These are phyloP conservation scores for Evansstolkia leycettana DNA, from an alignment of 495 filamentous ascomycete species.

Conservation along the genomic window DNA sequence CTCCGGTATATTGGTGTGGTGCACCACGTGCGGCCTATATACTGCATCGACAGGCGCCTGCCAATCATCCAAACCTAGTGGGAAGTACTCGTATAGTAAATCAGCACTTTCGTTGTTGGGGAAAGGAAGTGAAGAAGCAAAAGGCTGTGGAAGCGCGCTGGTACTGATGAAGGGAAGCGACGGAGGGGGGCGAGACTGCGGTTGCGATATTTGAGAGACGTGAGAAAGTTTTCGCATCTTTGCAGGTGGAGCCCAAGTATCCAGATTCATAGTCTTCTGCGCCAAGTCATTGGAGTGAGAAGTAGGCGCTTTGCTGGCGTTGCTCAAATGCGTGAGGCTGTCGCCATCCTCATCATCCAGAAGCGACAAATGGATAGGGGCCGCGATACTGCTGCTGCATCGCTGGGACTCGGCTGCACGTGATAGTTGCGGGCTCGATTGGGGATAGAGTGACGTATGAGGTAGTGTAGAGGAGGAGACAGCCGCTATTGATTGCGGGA, in stretches of 20 bases:
- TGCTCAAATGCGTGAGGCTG: not conserved
- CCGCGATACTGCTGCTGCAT: conserved; percentile 16
- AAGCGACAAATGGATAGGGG: conserved; percentile 63
- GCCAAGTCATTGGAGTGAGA: conserved; percentile 17
- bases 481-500: conserved; percentile 16
- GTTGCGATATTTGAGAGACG: conserved; percentile 19
- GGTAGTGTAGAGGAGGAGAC: conserved; percentile 18
- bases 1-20: conserved; percentile 73
- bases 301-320: conserved; percentile 12
- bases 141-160: conserved; percentile 26
- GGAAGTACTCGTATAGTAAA: conserved; percentile 84
- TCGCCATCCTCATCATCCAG: conserved; percentile 52
- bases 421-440: conserved; percentile 40
- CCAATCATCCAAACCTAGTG: conserved; percentile 81
- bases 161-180: conserved; percentile 25
- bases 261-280: conserved; percentile 14
- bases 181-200: conserved; percentile 14
- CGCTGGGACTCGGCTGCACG: conserved; percentile 23
- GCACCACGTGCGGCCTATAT: conserved; percentile 85
- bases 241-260: conserved; percentile 18
- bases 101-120: conserved; percentile 66
- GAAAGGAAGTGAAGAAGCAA: conserved; percentile 31
- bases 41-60: conserved; percentile 85
- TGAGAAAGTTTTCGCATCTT: conserved; percentile 34
- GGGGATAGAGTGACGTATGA: conserved; percentile 35